Percentiles rank a stretch among this genome's conserved stretches.
Conservation (phyloP, 768 basidiomycete genomes). For the Roridomyces roridus region DNA sequence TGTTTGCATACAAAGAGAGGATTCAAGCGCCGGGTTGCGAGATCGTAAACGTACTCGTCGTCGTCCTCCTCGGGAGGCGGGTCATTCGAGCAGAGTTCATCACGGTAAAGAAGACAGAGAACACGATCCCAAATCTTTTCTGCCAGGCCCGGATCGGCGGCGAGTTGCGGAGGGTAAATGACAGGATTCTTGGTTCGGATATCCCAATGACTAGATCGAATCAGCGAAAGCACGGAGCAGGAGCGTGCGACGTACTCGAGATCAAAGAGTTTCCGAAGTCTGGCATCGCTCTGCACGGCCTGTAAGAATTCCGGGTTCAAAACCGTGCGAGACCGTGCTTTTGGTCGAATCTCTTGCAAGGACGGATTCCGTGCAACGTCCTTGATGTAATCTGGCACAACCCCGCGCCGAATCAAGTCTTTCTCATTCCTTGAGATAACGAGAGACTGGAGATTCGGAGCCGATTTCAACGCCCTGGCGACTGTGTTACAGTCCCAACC, state of each 20-base stretch:
- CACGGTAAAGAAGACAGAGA: neutral
- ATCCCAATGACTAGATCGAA: too few relatives aligned
- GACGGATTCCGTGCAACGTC: neutral
- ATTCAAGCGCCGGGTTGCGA: too few relatives aligned
- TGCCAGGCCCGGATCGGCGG: neutral
- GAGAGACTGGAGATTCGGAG: neutral
- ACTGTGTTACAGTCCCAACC: neutral
- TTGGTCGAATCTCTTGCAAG: neutral
- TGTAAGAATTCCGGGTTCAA: neutral
- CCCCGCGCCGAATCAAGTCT: too few relatives aligned
- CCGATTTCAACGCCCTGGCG: neutral
- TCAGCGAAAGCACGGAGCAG: too few relatives aligned
- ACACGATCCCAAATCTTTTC: slow-evolving; percentile 6
- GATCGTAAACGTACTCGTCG: too few relatives aligned
- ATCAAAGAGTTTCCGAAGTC: neutral
- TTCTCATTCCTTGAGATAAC: neutral
- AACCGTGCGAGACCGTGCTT: neutral
- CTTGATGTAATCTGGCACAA: neutral
- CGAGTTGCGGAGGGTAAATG: neutral
- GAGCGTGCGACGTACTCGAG: too few relatives aligned
- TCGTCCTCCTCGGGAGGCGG: too few relatives aligned
- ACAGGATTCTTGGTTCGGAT: neutral
- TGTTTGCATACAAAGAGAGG: too few relatives aligned
- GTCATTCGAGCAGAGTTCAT: too few relatives aligned
- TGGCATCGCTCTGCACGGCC: neutral